Percentiles rank a stretch among this genome's conserved stretches.
Evolutionary conservation across 2,329 filamentous ascomycete species (phyloP).

Genomic region (Diplodia mutila): DNA sequence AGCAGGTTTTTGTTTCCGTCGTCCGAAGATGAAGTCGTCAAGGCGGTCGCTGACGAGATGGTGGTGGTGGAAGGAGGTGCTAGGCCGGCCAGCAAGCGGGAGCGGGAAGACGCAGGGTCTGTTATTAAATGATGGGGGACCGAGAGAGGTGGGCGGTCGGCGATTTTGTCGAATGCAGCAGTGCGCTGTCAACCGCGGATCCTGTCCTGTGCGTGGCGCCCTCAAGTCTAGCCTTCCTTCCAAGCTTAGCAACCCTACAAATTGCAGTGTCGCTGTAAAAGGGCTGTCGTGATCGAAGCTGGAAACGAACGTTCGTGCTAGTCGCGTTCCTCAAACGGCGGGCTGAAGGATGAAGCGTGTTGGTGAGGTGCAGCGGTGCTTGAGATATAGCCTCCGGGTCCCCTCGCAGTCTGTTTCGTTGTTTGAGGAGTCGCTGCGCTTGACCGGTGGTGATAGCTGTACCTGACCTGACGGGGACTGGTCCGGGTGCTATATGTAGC

Average conservation of each 20-base stretch:
- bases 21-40: background rate
- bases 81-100: background rate
- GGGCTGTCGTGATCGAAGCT: no score
- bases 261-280: background rate
- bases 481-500: conserved; percentile 13
- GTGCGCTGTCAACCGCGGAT: background rate
- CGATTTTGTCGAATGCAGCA: conserved; percentile 9
- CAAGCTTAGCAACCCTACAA: background rate
- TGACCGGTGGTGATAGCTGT: background rate
- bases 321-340: background rate
- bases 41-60: no score
- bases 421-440: background rate
- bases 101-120: background rate
- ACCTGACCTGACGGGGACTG: background rate
- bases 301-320: background rate
- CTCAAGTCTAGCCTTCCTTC: background rate
- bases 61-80: no score
- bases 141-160: background rate
- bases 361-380: background rate
- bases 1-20: conserved; percentile 3
- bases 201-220: background rate
- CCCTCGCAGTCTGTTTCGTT: background rate
- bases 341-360: background rate
- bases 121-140: conserved; percentile 1
- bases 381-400: conserved; percentile 3